Conservation (phyloP, 83 land plant species). For the Isoetes engelmannii region DNA sequence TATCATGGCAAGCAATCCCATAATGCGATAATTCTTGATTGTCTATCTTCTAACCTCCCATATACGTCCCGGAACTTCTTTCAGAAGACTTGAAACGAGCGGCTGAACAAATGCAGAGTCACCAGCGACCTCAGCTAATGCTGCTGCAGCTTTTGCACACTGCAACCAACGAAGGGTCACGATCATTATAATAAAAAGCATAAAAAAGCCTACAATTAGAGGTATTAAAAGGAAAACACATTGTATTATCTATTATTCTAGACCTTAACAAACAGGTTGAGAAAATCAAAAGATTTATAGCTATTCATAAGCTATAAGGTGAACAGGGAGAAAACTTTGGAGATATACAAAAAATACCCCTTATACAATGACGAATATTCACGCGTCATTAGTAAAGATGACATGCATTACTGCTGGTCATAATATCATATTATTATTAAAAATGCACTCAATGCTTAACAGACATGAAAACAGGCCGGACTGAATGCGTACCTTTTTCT, state of each 20-base stretch:
- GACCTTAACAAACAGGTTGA: too few relatives aligned
- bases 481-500: conserved; percentile 47
- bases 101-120: conserved; percentile 48
- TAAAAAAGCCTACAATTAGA: too few relatives aligned
- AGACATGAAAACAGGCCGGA: too few relatives aligned
- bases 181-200: too few relatives aligned
- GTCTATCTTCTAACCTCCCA: conserved; percentile 67
- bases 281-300: too few relatives aligned
- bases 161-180: conserved; percentile 17
- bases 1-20: not conserved
- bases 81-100: conserved; percentile 50
- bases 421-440: too few relatives aligned
- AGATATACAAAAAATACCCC: not conserved
- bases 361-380: too few relatives aligned
- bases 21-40: not conserved
- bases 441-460: too few relatives aligned
- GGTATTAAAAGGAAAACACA: too few relatives aligned
- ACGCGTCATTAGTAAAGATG: not conserved
- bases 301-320: not conserved
- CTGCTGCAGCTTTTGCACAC: conserved; percentile 67
- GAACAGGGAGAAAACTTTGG: not conserved
- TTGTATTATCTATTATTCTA: too few relatives aligned
- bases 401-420: too few relatives aligned
- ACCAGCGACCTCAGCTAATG: conserved; percentile 58
- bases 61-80: conserved; percentile 78